These are phyloP conservation scores for Claviceps fusiformis DNA, from an alignment of 2,329 filamentous ascomycete species.

Conservation along the genomic window DNA sequence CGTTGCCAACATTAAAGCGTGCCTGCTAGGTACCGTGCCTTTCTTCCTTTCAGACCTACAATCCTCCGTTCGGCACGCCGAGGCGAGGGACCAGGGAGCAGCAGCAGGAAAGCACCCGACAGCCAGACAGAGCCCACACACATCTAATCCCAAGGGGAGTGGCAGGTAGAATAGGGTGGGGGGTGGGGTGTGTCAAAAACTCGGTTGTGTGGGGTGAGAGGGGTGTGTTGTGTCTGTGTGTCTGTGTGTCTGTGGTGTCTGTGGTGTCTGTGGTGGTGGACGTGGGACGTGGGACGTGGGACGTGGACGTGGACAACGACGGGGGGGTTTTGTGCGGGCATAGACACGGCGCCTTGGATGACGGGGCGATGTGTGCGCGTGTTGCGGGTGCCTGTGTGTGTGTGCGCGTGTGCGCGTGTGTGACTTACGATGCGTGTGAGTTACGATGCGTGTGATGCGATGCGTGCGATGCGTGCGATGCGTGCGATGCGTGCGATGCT, in stretches of 20 bases:
- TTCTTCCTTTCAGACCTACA: background rate
- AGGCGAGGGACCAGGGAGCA: background rate
- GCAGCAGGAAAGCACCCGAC: slow-evolving; percentile 1
- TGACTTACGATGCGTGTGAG: too few species aligned
- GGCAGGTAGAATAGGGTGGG: background rate
- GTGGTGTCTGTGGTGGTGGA: background rate
- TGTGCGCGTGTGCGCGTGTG: too few species aligned
- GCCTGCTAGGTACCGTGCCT: background rate
- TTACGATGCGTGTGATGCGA: too few species aligned
- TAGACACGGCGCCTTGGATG: background rate
- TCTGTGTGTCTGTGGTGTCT: too few species aligned
- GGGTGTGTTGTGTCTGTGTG: too few species aligned
- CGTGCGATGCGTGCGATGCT: background rate
- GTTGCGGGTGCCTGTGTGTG: too few species aligned
- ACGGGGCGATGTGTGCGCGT: background rate
- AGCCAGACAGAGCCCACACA: background rate
- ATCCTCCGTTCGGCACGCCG: background rate
- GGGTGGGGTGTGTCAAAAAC: background rate
- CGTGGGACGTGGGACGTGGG: background rate
- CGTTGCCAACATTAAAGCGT: background rate
- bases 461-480: too few species aligned
- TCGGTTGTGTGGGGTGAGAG: background rate
- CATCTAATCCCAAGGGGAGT: background rate
- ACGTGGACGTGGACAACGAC: background rate
- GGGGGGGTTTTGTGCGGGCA: background rate